phyloP scores from a whole-genome alignment of 176 grass and related monocot species.

The Ananas comosus region DNA sequence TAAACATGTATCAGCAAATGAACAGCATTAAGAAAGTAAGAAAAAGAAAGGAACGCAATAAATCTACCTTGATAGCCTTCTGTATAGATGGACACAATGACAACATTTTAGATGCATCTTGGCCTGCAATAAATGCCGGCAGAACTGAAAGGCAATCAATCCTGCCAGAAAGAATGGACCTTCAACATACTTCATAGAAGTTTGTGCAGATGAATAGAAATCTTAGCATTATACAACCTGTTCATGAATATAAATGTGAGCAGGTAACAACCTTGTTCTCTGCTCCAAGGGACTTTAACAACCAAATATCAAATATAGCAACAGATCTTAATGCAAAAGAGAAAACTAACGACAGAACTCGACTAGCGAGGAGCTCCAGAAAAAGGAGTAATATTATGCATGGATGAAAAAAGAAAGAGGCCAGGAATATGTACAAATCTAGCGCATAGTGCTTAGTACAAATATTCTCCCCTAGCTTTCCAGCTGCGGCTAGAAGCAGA shows the following conservation, averaged over 20 bases:
- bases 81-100: constrained; percentile 73
- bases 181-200: not conserved
- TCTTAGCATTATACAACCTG: not conserved
- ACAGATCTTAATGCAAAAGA: not conserved
- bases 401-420: not conserved
- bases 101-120: constrained; percentile 82
- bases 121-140: constrained; percentile 64
- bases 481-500: too few species aligned
- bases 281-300: not conserved
- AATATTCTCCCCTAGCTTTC: not conserved
- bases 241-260: not conserved
- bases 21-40: constrained; percentile 27
- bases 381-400: not conserved
- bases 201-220: not conserved
- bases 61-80: constrained; percentile 64
- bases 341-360: not conserved
- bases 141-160: constrained; percentile 90
- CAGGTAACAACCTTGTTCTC: not conserved
- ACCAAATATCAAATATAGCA: not conserved
- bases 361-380: not conserved
- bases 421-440: not conserved
- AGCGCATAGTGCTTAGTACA: not conserved
- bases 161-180: constrained; percentile 38
- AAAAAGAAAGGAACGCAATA: constrained; percentile 9
- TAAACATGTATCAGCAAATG: constrained; percentile 18